Conservation (phyloP, 257 asterid species). For the Paraleonurus japonicus region DNA sequence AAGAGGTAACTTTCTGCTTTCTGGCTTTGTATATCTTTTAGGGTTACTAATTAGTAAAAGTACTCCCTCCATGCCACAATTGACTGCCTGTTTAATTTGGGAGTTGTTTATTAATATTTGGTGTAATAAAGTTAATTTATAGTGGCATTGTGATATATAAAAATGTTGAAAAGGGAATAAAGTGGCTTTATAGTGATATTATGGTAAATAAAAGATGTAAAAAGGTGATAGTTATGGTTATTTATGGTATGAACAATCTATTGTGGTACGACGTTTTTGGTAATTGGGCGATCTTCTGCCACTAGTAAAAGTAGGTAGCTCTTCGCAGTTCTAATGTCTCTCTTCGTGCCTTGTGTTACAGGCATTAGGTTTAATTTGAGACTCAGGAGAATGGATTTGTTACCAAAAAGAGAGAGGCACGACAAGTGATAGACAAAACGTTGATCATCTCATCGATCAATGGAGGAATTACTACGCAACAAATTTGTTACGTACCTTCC, state of each 20-base stretch:
- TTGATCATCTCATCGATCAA: neutral
- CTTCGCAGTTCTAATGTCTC: slow-evolving; percentile 13
- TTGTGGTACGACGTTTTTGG: too few relatives aligned
- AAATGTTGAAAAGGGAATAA: too few relatives aligned
- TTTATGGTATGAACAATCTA: too few relatives aligned
- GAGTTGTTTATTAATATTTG: too few relatives aligned
- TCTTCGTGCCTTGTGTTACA: slow-evolving; percentile 27
- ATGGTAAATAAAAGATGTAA: too few relatives aligned
- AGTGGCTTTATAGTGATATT: too few relatives aligned
- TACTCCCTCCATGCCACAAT: too few relatives aligned
- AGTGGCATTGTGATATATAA: too few relatives aligned
- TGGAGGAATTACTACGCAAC: neutral
- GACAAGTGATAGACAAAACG: slow-evolving; percentile 41
- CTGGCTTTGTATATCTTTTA: neutral
- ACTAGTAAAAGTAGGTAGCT: neutral
- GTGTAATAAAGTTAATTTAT: too few relatives aligned
- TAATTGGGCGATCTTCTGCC: too few relatives aligned
- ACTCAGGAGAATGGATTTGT: slow-evolving; percentile 74
- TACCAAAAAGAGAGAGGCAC: slow-evolving; percentile 72
- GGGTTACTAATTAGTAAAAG: neutral
- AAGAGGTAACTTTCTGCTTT: slow-evolving; percentile 34
- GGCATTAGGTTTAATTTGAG: slow-evolving; percentile 63
- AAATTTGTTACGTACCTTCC: neutral
- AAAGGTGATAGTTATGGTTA: too few relatives aligned
- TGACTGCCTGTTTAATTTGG: too few relatives aligned